Conservation (phyloP, 2,329 filamentous ascomycete genomes). For the Penicillium griseofulvum region DNA sequence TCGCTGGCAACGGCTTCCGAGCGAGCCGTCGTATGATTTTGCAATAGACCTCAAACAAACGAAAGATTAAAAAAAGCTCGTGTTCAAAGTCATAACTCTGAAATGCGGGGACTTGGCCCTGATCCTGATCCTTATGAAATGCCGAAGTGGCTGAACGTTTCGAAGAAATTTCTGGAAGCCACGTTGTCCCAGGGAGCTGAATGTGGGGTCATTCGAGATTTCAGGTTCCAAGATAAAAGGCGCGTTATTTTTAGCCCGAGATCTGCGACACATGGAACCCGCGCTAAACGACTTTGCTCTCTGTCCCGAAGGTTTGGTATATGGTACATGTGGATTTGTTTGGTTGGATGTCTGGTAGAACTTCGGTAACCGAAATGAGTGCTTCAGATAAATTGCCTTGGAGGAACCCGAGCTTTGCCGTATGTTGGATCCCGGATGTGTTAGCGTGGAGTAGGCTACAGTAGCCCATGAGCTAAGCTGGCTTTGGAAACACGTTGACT, state of each 20-base stretch:
- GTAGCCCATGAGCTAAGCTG: not conserved
- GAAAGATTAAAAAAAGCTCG: not conserved
- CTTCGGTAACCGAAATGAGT: not conserved
- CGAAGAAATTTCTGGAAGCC: conserved; percentile 34
- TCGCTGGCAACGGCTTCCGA: not conserved
- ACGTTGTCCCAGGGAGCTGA: conserved; percentile 12
- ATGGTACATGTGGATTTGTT: not conserved
- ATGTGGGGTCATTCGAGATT: conserved; percentile 1
- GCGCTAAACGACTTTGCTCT: not conserved
- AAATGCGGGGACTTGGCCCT: not conserved
- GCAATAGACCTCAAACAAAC: not conserved
- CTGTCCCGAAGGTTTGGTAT: not conserved
- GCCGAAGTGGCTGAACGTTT: conserved; percentile 10
- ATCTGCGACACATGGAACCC: conserved; percentile 11
- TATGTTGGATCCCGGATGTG: not conserved
- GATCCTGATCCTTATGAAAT: not conserved
- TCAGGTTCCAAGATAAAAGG: conserved; percentile 1
- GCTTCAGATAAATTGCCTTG: not conserved
- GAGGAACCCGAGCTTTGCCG: not conserved
- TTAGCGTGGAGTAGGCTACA: not conserved
- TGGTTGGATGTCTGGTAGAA: not conserved
- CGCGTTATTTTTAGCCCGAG: conserved; percentile 29
- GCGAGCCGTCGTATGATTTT: not conserved
- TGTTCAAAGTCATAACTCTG: not conserved
- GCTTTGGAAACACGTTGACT: not conserved